Evolutionary conservation across 768 basidiomycete species (phyloP), one percentile per base, ranked within the genome.

Genomic region (Hericium coralloides): DNA sequence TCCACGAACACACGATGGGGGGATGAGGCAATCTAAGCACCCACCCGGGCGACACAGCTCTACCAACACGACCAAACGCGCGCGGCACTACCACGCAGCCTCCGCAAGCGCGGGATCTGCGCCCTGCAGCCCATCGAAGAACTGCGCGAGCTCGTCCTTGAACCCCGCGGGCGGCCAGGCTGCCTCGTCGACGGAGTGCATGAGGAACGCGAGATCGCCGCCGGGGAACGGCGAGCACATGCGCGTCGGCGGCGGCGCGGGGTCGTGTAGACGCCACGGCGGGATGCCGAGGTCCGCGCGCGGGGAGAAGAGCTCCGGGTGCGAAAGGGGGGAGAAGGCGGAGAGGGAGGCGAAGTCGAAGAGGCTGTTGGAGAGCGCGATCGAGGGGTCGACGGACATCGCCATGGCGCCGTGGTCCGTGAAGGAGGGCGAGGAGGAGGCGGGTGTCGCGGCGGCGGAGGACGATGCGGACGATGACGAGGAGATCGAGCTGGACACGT

Each of bases 121-220:
- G 43, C 43, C 43, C n/a, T 20, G 43, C 14, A 45, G 43, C 43
- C 43, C 84, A 58, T 87, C 83, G 69, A 89, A 70, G 66, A 81
- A 80, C 58, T 76, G 74, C 41, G 72, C 75, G 85, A 89, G 90
- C 69, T 90, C 89, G 41, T 83, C 81, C 61, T 87, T 84, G 65
- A 91, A 86, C 17, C 85, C 85, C 52, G 84, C 78, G 38, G 83
- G 79, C 15, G 87, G 78, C 45, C 88, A 91, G 36, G 74, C 74
- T 38, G 76, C 72, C 60, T 86, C 83, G 58, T 84, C 85, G 48
- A 80, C 77, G 25, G 80, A 77, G 55, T 81, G 78, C 37, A 77
- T 62, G 50, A 65, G 65, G 38, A 57, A 56, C 31, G 59, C 12
- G 43, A 47, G 55, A 38, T 59, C 55, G 41, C 54, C 38, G 47